phyloP scores from a whole-genome alignment of 2,329 filamentous ascomycete species.

The Pseudogymnoascus sp. region DNA sequence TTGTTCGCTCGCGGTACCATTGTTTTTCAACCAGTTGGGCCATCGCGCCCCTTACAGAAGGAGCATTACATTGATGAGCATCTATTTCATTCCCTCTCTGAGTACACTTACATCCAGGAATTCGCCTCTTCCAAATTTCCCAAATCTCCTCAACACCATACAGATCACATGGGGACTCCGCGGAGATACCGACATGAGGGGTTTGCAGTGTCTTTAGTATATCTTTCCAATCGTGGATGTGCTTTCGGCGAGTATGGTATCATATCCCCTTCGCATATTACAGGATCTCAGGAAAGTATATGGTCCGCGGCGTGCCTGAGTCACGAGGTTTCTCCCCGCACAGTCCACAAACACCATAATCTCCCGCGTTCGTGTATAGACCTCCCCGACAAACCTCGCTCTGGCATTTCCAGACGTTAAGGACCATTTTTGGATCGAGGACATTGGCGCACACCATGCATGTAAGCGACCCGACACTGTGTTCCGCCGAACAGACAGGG shows the following conservation, averaged over 20 bases:
- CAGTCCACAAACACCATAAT: conserved; percentile 63
- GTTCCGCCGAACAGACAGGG: conserved; percentile 62
- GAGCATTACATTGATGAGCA: neutral
- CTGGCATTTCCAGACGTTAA: conserved; percentile 58
- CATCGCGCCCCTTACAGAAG: neutral
- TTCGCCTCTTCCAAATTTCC: conserved; percentile 3
- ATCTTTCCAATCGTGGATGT: conserved; percentile 3
- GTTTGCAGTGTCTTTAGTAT: neutral
- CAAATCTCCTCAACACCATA: neutral
- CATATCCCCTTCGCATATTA: neutral
- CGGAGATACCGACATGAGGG: neutral
- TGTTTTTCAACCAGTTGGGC: neutral
- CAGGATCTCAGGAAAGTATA: neutral
- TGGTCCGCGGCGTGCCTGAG: neutral
- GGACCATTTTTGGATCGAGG: conserved; percentile 46
- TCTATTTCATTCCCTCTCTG: neutral
- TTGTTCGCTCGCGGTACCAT: neutral
- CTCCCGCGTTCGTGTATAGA: conserved; percentile 60
- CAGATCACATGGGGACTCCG: neutral
- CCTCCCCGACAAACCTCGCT: conserved; percentile 48
- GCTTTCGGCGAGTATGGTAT: conserved; percentile 2
- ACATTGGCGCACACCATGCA: conserved; percentile 69
- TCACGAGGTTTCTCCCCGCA: conserved; percentile 42
- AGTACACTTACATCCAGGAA: neutral
- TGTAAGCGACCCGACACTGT: conserved; percentile 46